Base-by-base conservation (phyloP, 805 yeast species). In the Cyberlindnera galapagoensis region DNA sequence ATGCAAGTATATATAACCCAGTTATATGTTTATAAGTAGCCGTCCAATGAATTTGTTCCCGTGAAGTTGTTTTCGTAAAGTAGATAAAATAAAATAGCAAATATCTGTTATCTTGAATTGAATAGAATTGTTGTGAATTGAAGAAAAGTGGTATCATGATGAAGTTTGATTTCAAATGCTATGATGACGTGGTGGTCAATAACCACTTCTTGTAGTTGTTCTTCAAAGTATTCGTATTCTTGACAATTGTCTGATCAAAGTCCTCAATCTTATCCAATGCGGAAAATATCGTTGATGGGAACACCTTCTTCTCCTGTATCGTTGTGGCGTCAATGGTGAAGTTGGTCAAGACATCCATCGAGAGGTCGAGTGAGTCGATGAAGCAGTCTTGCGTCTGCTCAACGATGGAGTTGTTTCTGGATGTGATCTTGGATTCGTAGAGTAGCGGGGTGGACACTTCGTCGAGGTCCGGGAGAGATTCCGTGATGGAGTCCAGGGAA, bases 131-230 rank as follows among this genome's bases (percentile, higher is more conserved):
- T n/a, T n/a, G n/a, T n/a, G n/a, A n/a, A n/a, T n/a, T n/a, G n/a
- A n/a, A n/a, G n/a, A n/a, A n/a, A n/a, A n/a, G n/a, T n/a, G n/a
- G n/a, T n/a, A n/a, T n/a, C n/a, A n/a, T n/a, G n/a, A n/a, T n/a
- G n/a, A n/a, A n/a, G n/a, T n/a, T n/a, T n/a, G n/a, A n/a, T n/a
- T n/a, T n/a, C 10, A 20, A 9, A 20, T 20, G 14, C 17, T 24
- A 6, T 15, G 31, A 28, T 9, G 26, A 22, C n/a, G n/a, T n/a
- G 7, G 32, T 22, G 7, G 17, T 22, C 16, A 32, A 18, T 9
- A 49, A 26, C 55, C 55, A 50, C 16, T 45, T 29, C 44, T 50
- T 43, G 42, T 50, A 50, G 39, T 50, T 50, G 40, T 43, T 45
- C 43, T 47, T 43, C 31, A 50, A 26, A 20, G 48, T 34, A 12